These are phyloP conservation scores for Leccinum truebloodii DNA, from an alignment of 768 basidiomycete genomes.

Conservation along the genomic window DNA sequence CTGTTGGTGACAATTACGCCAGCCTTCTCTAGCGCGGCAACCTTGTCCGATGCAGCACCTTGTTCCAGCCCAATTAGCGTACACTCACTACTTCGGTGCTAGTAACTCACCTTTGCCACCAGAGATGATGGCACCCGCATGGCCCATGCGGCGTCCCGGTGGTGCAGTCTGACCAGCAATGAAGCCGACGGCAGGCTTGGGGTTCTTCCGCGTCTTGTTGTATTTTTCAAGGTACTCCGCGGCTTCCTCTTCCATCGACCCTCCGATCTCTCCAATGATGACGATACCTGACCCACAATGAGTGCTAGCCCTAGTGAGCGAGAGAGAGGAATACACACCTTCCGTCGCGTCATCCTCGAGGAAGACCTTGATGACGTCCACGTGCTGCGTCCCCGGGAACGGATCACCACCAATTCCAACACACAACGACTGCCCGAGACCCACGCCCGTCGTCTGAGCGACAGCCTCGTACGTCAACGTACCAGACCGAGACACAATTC, in stretches of 20 bases:
- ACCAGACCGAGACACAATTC: conserved; percentile 93
- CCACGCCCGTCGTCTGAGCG: conserved; percentile 93
- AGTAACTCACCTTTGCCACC: conserved; percentile 85
- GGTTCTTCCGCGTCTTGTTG: conserved; percentile 83
- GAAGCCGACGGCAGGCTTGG: conserved; percentile 97
- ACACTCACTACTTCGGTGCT: background rate
- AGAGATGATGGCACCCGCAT: conserved; percentile 96
- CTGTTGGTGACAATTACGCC: conserved; percentile 93
- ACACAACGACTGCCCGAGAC: conserved; percentile 94
- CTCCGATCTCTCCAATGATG: conserved; percentile 98
- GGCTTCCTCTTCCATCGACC: conserved; percentile 99
- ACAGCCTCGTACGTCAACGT: conserved; percentile 99
- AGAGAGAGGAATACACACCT: conserved; percentile 56
- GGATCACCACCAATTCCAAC: conserved; percentile 98
- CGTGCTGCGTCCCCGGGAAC: conserved; percentile 93
- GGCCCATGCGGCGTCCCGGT: conserved; percentile 97
- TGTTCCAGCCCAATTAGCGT: conserved; percentile 4
- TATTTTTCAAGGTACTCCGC: conserved; percentile 92
- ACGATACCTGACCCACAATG: conserved; percentile 70
- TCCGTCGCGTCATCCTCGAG: conserved; percentile 92
- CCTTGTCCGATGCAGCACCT: conserved; percentile 94
- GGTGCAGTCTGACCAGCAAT: conserved; percentile 98
- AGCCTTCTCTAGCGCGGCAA: conserved; percentile 84
- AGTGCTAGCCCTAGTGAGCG: background rate
- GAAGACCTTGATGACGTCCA: conserved; percentile 96